Evolutionary conservation across 371 early-diverging fungal genomes (phyloP), one percentile per base, ranked within the genome.

Genomic region (Actinomortierella wolfii): DNA sequence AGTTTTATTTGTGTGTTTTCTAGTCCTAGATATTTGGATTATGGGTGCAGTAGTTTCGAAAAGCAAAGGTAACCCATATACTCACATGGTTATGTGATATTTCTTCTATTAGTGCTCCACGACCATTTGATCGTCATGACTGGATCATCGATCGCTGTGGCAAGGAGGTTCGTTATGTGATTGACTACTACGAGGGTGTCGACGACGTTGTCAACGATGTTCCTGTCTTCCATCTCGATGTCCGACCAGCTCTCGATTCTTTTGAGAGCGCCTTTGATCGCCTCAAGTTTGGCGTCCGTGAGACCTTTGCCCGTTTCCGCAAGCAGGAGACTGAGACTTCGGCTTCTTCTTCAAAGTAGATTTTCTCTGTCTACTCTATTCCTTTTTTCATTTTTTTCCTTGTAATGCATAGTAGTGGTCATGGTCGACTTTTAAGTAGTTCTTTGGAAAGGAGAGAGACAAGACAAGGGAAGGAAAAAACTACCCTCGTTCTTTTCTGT

Each of bases 111-210:
- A 86, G 88, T 57, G 78, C 87, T 0, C 85, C 86, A 18, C 79
- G 79, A 50, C 91, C 92, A 3, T 93, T 93, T 60, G 90, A 87
- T 83, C 86, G 92, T 49, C 92, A 92, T 69, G 91, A 92, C 76
- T 92, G 92, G 92, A 76, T 83, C 44, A 79, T 92, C 20, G 86
- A 87, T 61, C 78, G 89, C 25, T 92, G 92, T 70, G 91, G 90
- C 39, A 78, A 82, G 66, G 76, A 86, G 18, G 86, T 89, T 46
- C 81, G 87, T 48, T 92, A 92, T 76, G 86, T 92, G 28, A 89
- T 92, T 68, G 92, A 92, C 68, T 92, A 86, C 67, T 92, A 92
- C 63, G 79, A 84, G 51, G 89, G 87, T 20, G 79, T 82, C 39
- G 84, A 83, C 45, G 89, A 92, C 29, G 69, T 75, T 54, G 79